A percentile compares a stretch with the other conserved stretches of the same genome.
Conservation (phyloP, 2,329 filamentous ascomycete species). For the Elsinoe fawcettii region DNA sequence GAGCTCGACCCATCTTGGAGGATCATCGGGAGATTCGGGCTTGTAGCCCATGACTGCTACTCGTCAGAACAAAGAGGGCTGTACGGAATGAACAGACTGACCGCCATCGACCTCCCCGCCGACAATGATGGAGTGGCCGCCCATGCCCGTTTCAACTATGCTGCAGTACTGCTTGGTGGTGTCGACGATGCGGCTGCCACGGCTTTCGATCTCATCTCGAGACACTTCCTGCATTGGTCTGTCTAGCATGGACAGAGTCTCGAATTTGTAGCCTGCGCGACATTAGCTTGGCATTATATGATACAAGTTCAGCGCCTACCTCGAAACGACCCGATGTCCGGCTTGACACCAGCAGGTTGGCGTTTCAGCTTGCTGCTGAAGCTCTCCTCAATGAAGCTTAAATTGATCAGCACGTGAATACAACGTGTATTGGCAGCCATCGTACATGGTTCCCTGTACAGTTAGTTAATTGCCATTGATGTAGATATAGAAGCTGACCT, state of each 20-base stretch:
- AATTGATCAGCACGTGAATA: not conserved
- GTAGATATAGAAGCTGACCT: conserved; percentile 50
- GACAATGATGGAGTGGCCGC: conserved; percentile 64
- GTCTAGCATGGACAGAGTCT: conserved; percentile 71
- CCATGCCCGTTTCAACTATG: conserved; percentile 80
- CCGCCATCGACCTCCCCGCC: conserved; percentile 91
- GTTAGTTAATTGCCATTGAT: conserved; percentile 18
- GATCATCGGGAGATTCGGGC: conserved; percentile 54
- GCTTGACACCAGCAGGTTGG: conserved; percentile 38
- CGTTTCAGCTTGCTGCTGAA: conserved; percentile 62
- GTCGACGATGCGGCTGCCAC: conserved; percentile 64
- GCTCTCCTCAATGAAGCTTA: conserved; percentile 88
- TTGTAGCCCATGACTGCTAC: conserved; percentile 72
- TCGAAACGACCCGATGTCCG: conserved; percentile 88
- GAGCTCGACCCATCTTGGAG: conserved; percentile 87
- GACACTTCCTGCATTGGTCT: conserved; percentile 64
- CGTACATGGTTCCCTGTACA: conserved; percentile 50
- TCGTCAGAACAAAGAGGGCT: not conserved
- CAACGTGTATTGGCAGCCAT: conserved; percentile 16
- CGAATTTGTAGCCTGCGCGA: conserved; percentile 82
- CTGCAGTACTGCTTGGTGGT: conserved; percentile 96
- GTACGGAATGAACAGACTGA: conserved; percentile 35
- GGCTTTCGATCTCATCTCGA: conserved; percentile 69
- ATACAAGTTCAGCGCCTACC: conserved; percentile 43
- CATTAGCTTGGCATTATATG: not conserved